Conservation (phyloP, 257 asterid genomes). For the Osmanthus fragrans region DNA sequence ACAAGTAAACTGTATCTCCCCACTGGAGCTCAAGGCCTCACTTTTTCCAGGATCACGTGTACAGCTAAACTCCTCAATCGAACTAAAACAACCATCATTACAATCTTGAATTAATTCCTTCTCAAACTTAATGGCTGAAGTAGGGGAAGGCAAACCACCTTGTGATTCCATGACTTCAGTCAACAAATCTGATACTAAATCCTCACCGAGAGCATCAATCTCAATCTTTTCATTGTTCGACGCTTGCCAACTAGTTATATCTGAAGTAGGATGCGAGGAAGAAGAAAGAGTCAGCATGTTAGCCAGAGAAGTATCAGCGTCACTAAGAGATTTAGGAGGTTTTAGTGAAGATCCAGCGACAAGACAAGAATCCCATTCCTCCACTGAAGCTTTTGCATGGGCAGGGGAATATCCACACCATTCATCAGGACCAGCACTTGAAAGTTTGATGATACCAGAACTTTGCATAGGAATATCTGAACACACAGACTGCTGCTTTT, state of each 20-base stretch:
- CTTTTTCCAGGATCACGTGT: conserved; percentile 44
- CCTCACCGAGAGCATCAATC: conserved; percentile 52
- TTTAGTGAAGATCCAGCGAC: conserved; percentile 39
- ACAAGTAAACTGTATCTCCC: conserved; percentile 34
- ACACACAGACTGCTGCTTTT: conserved; percentile 28
- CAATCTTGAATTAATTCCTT: conserved; percentile 43
- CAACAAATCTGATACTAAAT: conserved; percentile 51
- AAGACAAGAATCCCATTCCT: conserved; percentile 44
- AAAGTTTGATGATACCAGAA: conserved; percentile 26
- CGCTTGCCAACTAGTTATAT: conserved; percentile 38
- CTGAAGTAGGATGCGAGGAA: conserved; percentile 32
- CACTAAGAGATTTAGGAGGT: conserved; percentile 33
- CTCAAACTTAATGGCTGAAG: conserved; percentile 39
- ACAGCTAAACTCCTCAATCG: conserved; percentile 40
- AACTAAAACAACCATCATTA: conserved; percentile 45
- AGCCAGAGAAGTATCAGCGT: conserved; percentile 25
- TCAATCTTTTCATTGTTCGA: conserved; percentile 35
- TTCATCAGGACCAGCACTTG: conserved; percentile 25
- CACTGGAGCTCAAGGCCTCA: conserved; percentile 44
- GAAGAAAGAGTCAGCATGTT: conserved; percentile 30
- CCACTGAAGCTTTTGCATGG: conserved; percentile 27
- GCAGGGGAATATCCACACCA: conserved; percentile 37
- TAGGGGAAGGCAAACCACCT: conserved; percentile 50
- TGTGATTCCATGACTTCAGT: conserved; percentile 55
- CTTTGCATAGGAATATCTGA: conserved; percentile 24